Evolutionary conservation across 202 grass and related monocot genomes (phyloP).

Genomic region (Sporobolus alterniflorus): DNA sequence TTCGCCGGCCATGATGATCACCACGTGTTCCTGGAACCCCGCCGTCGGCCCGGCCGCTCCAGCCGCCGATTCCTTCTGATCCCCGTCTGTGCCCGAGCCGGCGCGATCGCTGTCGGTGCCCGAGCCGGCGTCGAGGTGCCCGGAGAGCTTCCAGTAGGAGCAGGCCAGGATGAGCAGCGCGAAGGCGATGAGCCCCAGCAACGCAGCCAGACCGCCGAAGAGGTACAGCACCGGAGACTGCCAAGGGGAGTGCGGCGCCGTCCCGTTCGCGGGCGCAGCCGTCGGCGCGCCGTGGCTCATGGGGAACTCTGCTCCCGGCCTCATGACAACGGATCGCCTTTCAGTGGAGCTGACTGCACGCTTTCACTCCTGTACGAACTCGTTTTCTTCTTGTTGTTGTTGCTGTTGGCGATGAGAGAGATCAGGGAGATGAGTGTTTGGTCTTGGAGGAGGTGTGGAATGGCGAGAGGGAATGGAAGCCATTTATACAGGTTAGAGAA

Average conservation of each 20-base stretch:
- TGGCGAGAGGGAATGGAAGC: slow-evolving; percentile 29
- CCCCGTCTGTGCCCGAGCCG: slow-evolving; percentile 20
- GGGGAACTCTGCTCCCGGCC: slow-evolving; percentile 53
- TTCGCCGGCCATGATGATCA: slow-evolving; percentile 91
- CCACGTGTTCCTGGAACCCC: slow-evolving; percentile 54
- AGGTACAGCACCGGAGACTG: slow-evolving; percentile 94
- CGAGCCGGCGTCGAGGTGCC: slow-evolving; percentile 48
- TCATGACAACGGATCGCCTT: slow-evolving; percentile 42
- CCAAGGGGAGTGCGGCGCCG: slow-evolving; percentile 67
- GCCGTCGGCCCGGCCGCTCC: slow-evolving; percentile 28
- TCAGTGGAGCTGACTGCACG: not conserved
- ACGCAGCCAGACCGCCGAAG: slow-evolving; percentile 85
- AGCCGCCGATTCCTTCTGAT: slow-evolving; percentile 47
- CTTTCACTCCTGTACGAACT: slow-evolving; percentile 8
- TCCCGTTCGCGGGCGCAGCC: slow-evolving; percentile 42
- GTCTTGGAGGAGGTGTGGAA: slow-evolving; percentile 39
- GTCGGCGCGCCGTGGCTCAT: slow-evolving; percentile 31
- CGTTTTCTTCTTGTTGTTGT: not conserved
- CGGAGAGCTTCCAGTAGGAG: slow-evolving; percentile 92
- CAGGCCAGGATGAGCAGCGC: slow-evolving; percentile 93
- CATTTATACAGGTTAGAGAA: slow-evolving; percentile 55
- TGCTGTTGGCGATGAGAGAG: not conserved
- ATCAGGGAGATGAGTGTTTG: not conserved
- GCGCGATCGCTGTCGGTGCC: slow-evolving; percentile 1
- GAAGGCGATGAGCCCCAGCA: slow-evolving; percentile 89